Percentiles rank a stretch among this genome's conserved stretches.
These are phyloP conservation scores for Lepidopterella palustris DNA, from an alignment of 495 filamentous ascomycete genomes.

Conservation along the genomic window DNA sequence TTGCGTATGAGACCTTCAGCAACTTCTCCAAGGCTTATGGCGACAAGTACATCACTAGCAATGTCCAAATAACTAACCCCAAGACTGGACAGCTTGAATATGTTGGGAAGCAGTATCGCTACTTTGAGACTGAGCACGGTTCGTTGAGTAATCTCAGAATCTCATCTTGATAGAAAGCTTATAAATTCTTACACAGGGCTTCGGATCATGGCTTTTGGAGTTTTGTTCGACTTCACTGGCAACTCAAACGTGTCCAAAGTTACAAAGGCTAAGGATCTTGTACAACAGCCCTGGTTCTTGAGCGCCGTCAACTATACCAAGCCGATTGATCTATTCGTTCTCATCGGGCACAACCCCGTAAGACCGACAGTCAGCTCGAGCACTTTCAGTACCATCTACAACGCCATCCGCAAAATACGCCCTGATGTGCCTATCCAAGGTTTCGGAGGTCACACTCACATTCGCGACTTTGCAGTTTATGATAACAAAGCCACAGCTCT, in stretches of 20 bases:
- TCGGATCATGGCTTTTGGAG: slow-evolving; percentile 41
- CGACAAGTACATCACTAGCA: slow-evolving; percentile 41
- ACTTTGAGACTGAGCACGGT: slow-evolving; percentile 39
- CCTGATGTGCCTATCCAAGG: slow-evolving; percentile 38
- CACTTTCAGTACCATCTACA: slow-evolving; percentile 33
- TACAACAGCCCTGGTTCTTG: slow-evolving; percentile 37
- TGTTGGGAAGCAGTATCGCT: slow-evolving; percentile 39
- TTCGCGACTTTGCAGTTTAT: slow-evolving; percentile 38
- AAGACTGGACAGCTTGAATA: slow-evolving; percentile 31
- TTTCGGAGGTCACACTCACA: slow-evolving; percentile 41
- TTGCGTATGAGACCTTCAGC: slow-evolving; percentile 34
- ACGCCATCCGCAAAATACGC: slow-evolving; percentile 31
- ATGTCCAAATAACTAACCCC: slow-evolving; percentile 36
- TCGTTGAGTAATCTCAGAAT: slow-evolving; percentile 6
- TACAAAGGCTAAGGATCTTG: slow-evolving; percentile 30
- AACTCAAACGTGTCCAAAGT: slow-evolving; percentile 34
- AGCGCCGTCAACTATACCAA: slow-evolving; percentile 33
- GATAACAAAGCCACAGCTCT: slow-evolving; percentile 35
- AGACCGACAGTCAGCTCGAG: slow-evolving; percentile 19
- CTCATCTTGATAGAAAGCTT: background rate
- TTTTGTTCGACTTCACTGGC: slow-evolving; percentile 37
- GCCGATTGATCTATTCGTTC: slow-evolving; percentile 38
- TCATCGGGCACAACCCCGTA: slow-evolving; percentile 39
- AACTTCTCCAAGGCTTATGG: slow-evolving; percentile 38
- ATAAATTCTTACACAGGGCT: slow-evolving; percentile 16